Conservation (phyloP, 352 stramenopile species). For the Bremia lactucae region DNA sequence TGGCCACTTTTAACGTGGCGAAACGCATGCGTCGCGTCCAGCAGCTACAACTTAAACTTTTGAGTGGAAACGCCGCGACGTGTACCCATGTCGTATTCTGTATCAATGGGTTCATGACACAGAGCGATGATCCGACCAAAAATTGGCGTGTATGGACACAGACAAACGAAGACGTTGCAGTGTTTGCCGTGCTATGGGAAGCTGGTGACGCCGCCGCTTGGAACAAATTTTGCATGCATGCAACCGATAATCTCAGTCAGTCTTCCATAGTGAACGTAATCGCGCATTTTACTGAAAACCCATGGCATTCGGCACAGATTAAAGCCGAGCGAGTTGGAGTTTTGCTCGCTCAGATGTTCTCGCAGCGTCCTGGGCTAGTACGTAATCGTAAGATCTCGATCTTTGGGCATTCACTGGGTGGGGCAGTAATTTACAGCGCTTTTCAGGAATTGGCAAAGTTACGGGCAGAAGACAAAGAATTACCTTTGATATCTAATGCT, state of each 20-base stretch:
- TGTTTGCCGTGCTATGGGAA: constrained; percentile 74
- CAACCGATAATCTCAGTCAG: constrained; percentile 45
- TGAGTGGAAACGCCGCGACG: constrained; percentile 48
- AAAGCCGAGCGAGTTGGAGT: constrained; percentile 72
- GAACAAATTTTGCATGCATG: constrained; percentile 71
- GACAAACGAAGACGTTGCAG: constrained; percentile 19
- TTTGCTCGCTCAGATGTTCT: constrained; percentile 57
- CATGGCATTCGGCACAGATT: constrained; percentile 75
- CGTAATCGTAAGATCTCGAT: constrained; percentile 50
- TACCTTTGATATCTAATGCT: constrained; percentile 33
- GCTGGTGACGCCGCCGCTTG: constrained; percentile 58
- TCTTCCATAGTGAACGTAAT: constrained; percentile 46
- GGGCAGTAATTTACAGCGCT: constrained; percentile 56
- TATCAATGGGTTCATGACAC: constrained; percentile 84
- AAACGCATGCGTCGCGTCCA: constrained; percentile 55
- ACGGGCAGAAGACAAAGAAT: constrained; percentile 9
- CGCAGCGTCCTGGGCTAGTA: constrained; percentile 34
- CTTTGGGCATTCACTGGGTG: constrained; percentile 71
- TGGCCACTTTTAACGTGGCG: constrained; percentile 62
- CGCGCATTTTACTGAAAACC: constrained; percentile 69
- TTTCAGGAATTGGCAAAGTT: constrained; percentile 60
- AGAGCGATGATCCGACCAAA: constrained; percentile 43
- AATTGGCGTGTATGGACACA: constrained; percentile 57
- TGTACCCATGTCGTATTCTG: constrained; percentile 61
- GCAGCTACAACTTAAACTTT: constrained; percentile 48